Evolutionary conservation across 805 yeast genomes (phyloP).

Genomic region (Cyberlindnera subsufficiens): DNA sequence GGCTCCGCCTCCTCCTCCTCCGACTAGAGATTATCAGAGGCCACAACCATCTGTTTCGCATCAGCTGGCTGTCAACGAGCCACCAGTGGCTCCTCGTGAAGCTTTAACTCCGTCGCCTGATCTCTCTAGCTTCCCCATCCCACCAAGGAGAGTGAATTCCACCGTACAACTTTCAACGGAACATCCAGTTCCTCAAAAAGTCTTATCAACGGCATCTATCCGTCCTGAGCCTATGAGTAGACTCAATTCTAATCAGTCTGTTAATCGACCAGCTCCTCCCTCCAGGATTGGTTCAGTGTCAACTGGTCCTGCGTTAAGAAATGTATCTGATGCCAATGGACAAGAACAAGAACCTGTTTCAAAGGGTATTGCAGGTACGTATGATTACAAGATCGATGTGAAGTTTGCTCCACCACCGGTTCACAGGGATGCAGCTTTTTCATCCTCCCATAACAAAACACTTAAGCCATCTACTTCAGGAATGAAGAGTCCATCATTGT

Average conservation of each 20-base stretch:
- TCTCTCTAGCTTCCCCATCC: slow-evolving; percentile 15
- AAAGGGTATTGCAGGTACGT: slow-evolving; percentile 29
- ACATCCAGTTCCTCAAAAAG: not conserved
- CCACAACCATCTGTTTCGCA: slow-evolving; percentile 4
- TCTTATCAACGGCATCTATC: not conserved
- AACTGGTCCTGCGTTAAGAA: not conserved
- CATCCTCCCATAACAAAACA: not conserved
- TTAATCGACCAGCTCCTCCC: not conserved
- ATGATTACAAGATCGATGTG: slow-evolving; percentile 27
- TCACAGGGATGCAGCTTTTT: slow-evolving; percentile 9
- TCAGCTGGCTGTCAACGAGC: no score
- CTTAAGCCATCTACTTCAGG: not conserved
- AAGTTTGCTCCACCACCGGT: slow-evolving; percentile 30
- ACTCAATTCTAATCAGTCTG: no score
- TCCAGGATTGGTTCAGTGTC: not conserved
- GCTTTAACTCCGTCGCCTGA: slow-evolving; percentile 17
- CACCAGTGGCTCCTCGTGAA: not conserved
- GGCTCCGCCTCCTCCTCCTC: slow-evolving; percentile 7
- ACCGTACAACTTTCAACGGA: not conserved
- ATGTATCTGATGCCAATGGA: not conserved
- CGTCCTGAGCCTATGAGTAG: not conserved
- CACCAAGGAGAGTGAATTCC: slow-evolving; percentile 6
- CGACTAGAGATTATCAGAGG: slow-evolving; percentile 9
- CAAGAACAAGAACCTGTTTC: slow-evolving; percentile 10
- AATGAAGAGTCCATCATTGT: not conserved